Base-by-base conservation (phyloP, 176 grass and related monocot species). In the Hyparrhenia diplandra region DNA sequence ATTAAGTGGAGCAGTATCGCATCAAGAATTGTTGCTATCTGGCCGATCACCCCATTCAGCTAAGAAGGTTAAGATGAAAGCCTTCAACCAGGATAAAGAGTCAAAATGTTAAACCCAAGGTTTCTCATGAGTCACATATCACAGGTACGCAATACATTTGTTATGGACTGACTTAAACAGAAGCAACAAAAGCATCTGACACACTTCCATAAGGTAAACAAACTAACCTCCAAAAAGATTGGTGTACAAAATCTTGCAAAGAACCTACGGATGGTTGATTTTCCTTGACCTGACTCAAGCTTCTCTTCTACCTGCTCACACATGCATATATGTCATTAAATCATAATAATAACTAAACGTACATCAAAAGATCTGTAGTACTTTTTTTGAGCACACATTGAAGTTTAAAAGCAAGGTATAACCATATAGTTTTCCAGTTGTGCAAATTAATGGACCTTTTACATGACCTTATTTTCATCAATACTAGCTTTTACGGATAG, bases 21-120 rank as follows among this genome's bases (percentile, higher is more conserved):
- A n/a, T n/a, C n/a, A n/a, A n/a, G n/a, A 14, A 97, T 97, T 32
- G 94, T 97, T 84, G 91, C 94, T 85, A 97, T 97, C 76, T 97
- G 94, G 84, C 94, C 91, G 94, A 69, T 97, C 88, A 0, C 94
- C 94, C 94, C 88, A 93, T 83, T 97, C 91, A 25, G 94, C 94
- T 59, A 97, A 73, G 64, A 97, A 97, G 36, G 94, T 97, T 85
- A 97, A 87, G 71, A 97, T 91, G 76, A 97, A 97, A 74, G 94
- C 90, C 91, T 97, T 82, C 62, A 89, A 28, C 13, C 42, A 88
- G 65, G 61, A 55, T 37, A 85, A 58, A 18, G 46, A 10, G 43
- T 81, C 63, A 46, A 1, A 85, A 51, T 87, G 54, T 24, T 58
- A 58, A 58, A 24, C 54, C 40, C 36, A 83, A 74, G 42, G 37